Evolutionary conservation across 768 basidiomycete species (phyloP).

Genomic region (Collybiopsis confluens): DNA sequence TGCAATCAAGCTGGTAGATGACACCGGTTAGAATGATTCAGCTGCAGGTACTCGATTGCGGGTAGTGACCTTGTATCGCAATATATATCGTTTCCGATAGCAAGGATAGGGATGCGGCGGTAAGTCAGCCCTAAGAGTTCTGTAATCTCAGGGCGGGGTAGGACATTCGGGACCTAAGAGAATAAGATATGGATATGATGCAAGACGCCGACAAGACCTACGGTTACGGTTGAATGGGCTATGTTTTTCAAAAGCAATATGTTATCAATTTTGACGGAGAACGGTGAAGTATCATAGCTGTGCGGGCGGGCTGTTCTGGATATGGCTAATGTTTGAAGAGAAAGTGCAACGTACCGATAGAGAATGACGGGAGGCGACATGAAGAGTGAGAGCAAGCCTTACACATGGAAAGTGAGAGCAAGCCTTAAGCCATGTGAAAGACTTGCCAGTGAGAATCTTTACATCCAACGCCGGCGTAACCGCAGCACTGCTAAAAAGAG

Average conservation of each 20-base stretch:
- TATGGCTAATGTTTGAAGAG: too few species aligned
- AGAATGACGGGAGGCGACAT: constrained; percentile 29
- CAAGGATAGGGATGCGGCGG: constrained; percentile 55
- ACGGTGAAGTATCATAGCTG: constrained; percentile 53
- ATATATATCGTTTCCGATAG: constrained; percentile 59
- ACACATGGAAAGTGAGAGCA: background rate
- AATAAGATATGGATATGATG: background rate
- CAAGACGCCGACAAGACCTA: constrained; percentile 18
- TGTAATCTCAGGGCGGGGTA: constrained; percentile 55
- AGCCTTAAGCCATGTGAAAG: constrained; percentile 6
- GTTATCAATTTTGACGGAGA: constrained; percentile 47
- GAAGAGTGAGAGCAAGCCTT: background rate
- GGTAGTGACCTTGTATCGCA: constrained; percentile 43
- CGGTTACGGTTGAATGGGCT: constrained; percentile 43
- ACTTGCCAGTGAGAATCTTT: background rate
- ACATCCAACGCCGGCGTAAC: background rate
- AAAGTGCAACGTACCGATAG: constrained; percentile 35
- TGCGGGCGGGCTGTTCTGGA: background rate
- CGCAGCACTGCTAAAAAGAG: too few species aligned
- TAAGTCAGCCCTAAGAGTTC: constrained; percentile 47
- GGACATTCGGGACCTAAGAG: constrained; percentile 40
- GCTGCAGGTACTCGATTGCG: background rate
- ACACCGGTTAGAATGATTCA: background rate
- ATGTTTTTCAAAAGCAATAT: constrained; percentile 46
- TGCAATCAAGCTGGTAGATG: constrained; percentile 39